Evolutionary conservation across 192 early-diverging fungal species (phyloP), one percentile per base, ranked within the genome.

Genomic region (Allomyces macrogynus): DNA sequence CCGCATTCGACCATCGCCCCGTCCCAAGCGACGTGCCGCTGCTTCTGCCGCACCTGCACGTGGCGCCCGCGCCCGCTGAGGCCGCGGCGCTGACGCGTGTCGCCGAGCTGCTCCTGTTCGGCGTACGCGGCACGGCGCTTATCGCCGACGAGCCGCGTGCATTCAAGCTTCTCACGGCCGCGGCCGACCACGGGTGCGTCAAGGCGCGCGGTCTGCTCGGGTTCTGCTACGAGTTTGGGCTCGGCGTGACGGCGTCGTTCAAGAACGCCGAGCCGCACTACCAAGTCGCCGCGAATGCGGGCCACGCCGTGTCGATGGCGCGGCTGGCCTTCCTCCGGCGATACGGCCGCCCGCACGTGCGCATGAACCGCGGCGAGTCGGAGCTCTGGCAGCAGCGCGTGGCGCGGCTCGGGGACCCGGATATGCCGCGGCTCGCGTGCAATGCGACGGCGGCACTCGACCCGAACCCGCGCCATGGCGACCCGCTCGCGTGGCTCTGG

Each of bases 171-270:
- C 32, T 40, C 5, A 40, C 32, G 32, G 32, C 32, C 5, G 32
- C 32, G 3, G 32, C 32, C 32, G 32, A 40, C 4, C 32, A 40
- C 32, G 32, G 32, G 32, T 40, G 32, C 32, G 32, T 40, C 32
- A 40, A 74, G 43, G 75, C 79, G 61, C 73, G 84, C 66, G 85
- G 87, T 3, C 73, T 86, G 12, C 70, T 90, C 10, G 89, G 81
- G 10, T 90, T 91, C 67, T 88, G 86, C 69, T 83, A 83, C 73
- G 89, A 91, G 70, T 91, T 91, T 73, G 88, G 86, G n/a, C 70
- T 91, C 3, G 89, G 89, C 8, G 69, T 85, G 10, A 69, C 69
- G 22, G 72, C 70, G 16, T 80, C 90, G 62, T 85, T 76, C 73
- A 71, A 77, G 22, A 67, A 71, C 27, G 83, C 85, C 26, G 89